Evolutionary conservation across 768 basidiomycete genomes (phyloP), one percentile per base, ranked within the genome.

Genomic region (Tulasnella sp.): DNA sequence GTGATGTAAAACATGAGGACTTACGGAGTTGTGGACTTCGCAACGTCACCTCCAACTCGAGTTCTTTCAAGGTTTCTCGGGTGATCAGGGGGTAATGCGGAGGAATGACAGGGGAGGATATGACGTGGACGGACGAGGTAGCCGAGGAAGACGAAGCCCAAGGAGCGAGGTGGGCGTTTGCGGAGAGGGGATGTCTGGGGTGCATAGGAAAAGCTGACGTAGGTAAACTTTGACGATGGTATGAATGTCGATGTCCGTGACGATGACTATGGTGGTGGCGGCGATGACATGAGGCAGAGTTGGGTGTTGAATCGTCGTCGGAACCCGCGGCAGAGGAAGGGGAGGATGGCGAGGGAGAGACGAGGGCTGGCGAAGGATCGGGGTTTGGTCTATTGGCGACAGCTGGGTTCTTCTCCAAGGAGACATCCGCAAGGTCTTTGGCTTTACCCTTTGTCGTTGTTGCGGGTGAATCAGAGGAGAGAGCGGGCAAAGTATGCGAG

Each of bases 1-100:
- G 58, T 5, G 27, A 61, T 61, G 49, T 52, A 43, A 64, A 51
- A 58, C 46, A 57, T 46, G 25, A 57, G 56, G 19, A 83, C 83
- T 72, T 71, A 88, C 92, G 85, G 59, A 94, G 82, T 67, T 92
- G 89, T 21, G 89, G 87, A 68, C 91, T 91, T 46, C 86, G 80
- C 57, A 94, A 75, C 63, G 94, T 91, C 52, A 83, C 79, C 58
- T 83, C 79, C 17, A 94, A 73, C 67, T 96, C 90, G 49, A 96
- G 74, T 66, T 91, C 87, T 65, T 80, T 82, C 63, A 96, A 74
- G 1, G 88, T 89, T 41, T 81, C 79, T 36, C 85, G 77, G 65
- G 87, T 91, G 67, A 94, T 86, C 40, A 84, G 77, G 0, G 92
- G 89, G 31, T 75, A 73, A 40, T 77, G 70, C 34, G 84, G 73